Evolutionary conservation across 148 eudicot genomes (phyloP), one percentile per base, ranked within the genome.

Genomic region (Fagopyrum homotropicum): DNA sequence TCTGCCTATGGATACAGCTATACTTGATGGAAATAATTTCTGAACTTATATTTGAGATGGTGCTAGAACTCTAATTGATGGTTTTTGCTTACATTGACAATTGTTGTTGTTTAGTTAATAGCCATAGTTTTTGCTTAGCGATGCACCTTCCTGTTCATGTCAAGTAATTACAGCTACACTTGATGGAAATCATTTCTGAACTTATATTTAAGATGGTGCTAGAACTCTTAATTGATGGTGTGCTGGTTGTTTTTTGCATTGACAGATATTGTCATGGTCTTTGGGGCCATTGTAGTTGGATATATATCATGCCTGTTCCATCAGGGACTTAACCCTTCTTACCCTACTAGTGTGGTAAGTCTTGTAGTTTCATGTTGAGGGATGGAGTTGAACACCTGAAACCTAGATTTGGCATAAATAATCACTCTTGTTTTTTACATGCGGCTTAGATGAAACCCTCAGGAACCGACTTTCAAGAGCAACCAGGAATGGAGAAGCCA

Each of bases 401-500:
- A 12, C 30, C 71, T 66, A 46, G 12, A 5, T 40, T 54, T 43
- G 6, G 69, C 26, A 48, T 40, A 9, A 47, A 72, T 71, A 40
- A 19, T 66, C 54, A 72, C 17, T 51, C 15, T 47, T 40, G 16
- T 49, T 26, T 35, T 15, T 70, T 81, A 40, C 71, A 66, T 43
- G 14, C 15, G 46, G 4, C 47, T 30, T 86, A 87, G 91, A 86
- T 85, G 74, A 84, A 79, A 76, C 74, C 82, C 69, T 30, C 54
- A 43, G 75, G 76, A 52, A 76, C 82, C 11, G 75, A 83, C 51
- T 57, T 74, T 49, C 83, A 84, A 55, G 87, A 84, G 69, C 81
- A 80, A 68, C 72, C 63, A 35, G 70, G 54, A 59, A 80, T 85
- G 77, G 90, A 82, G 81, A 85, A 83, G 72, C 79, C 80, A 9